Evolutionary conservation across 352 stramenopile species (phyloP).

Genomic region (Phytopythium oedochilum): DNA sequence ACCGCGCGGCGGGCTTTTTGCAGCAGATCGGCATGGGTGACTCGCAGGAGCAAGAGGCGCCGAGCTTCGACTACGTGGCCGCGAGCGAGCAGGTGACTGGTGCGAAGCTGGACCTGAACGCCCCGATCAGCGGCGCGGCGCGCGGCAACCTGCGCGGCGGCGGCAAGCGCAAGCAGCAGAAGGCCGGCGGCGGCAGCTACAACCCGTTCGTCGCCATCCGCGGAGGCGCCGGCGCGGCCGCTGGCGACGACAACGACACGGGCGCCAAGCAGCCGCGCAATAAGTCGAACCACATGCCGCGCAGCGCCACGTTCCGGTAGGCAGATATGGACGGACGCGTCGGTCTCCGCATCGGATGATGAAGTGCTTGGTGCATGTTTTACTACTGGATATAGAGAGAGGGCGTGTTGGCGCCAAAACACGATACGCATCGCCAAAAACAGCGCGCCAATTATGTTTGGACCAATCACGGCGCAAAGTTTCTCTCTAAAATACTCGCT

Average conservation of each 20-base stretch:
- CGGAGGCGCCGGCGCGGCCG: conserved; percentile 19
- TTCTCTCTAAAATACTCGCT: neutral
- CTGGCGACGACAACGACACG: conserved; percentile 4
- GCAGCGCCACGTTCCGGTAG: conserved; percentile 79
- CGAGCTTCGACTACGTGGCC: conserved; percentile 55
- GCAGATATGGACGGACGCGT: too few species aligned
- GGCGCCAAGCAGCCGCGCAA: conserved; percentile 45
- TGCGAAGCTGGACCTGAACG: conserved; percentile 48
- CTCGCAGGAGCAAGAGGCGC: conserved; percentile 4
- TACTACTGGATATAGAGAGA: too few species aligned
- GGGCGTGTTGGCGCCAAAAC: too few species aligned
- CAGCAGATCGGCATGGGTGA: conserved; percentile 25
- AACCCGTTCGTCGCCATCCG: conserved; percentile 74
- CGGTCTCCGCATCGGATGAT: too few species aligned
- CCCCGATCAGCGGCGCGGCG: conserved; percentile 14
- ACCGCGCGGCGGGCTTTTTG: conserved; percentile 39
- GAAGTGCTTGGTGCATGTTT: too few species aligned
- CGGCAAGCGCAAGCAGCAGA: conserved; percentile 35
- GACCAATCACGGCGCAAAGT: neutral
- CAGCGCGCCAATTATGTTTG: neutral
- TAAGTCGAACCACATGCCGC: conserved; percentile 81
- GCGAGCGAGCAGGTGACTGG: conserved; percentile 34
- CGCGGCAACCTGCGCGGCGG: conserved; percentile 7
- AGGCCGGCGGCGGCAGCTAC: conserved; percentile 37
- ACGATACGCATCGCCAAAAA: too few species aligned